Evolutionary conservation across 164 flowering plant genomes (phyloP).

Genomic region (Akebia trifoliata): DNA sequence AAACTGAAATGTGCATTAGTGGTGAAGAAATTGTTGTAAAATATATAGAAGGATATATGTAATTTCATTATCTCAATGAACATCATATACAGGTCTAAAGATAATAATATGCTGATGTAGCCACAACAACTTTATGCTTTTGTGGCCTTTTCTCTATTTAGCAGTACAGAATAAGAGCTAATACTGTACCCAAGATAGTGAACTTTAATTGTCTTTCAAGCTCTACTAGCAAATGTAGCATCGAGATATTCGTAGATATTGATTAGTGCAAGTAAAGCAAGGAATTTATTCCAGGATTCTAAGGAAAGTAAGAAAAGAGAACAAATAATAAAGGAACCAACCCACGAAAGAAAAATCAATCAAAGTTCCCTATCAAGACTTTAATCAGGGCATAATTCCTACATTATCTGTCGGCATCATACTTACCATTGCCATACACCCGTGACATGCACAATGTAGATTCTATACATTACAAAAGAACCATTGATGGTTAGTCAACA

Average conservation of each 20-base stretch:
- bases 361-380: constrained; percentile 39
- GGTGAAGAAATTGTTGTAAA: no score
- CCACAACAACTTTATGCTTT: no score
- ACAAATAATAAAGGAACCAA: constrained; percentile 19
- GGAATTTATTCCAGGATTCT: constrained; percentile 54
- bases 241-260: constrained; percentile 27
- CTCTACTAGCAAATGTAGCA: constrained; percentile 1
- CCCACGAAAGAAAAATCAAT: constrained; percentile 24
- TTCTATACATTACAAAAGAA: constrained; percentile 36
- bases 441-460: constrained; percentile 30
- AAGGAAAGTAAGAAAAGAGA: constrained; percentile 12
- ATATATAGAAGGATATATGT: no score
- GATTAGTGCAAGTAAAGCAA: constrained; percentile 27
- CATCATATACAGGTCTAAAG: no score
- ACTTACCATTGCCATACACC: constrained; percentile 23
- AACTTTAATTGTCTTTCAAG: background rate
- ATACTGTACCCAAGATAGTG: no score
- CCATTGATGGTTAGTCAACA: constrained; percentile 24
- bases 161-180: no score
- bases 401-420: constrained; percentile 35
- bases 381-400: constrained; percentile 36
- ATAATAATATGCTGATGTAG: no score
- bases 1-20: no score
- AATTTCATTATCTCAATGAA: no score
- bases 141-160: no score